Evolutionary conservation across 2,329 filamentous ascomycete species (phyloP).

Genomic region (Helotiales sp.): DNA sequence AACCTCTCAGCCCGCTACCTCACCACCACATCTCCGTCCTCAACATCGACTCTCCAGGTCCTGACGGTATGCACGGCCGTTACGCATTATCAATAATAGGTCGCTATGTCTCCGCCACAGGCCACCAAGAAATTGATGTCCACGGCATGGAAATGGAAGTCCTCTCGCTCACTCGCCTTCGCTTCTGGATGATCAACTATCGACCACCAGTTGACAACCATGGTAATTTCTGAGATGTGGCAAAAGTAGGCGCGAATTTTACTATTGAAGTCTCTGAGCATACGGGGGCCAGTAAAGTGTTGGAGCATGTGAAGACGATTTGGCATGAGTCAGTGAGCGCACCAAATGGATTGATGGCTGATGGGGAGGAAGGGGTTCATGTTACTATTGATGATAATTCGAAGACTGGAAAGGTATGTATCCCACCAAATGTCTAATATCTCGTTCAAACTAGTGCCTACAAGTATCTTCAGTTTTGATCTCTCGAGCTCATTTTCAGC

Average conservation of each 20-base stretch:
- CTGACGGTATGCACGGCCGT: slow-evolving; percentile 25
- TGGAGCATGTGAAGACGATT: slow-evolving; percentile 42
- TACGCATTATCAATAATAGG: slow-evolving; percentile 21
- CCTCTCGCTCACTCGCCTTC: slow-evolving; percentile 23
- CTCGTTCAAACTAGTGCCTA: no score
- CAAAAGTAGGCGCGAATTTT: slow-evolving; percentile 40
- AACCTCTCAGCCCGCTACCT: slow-evolving; percentile 22
- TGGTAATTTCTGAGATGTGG: slow-evolving; percentile 37
- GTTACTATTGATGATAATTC: slow-evolving; percentile 44
- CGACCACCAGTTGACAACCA: slow-evolving; percentile 37
- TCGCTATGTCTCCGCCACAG: slow-evolving; percentile 13
- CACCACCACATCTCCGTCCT: slow-evolving; percentile 32
- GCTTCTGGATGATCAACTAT: slow-evolving; percentile 44
- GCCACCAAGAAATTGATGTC: slow-evolving; percentile 36
- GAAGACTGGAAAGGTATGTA: slow-evolving; percentile 28
- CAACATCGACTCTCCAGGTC: slow-evolving; percentile 25
- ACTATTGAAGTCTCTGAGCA: slow-evolving; percentile 45
- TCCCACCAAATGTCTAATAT: not conserved
- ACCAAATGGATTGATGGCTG: slow-evolving; percentile 42
- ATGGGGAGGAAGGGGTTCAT: slow-evolving; percentile 40
- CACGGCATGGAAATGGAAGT: slow-evolving; percentile 41
- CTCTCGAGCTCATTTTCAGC: slow-evolving; percentile 34
- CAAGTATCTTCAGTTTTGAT: slow-evolving; percentile 16
- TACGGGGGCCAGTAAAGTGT: slow-evolving; percentile 23
- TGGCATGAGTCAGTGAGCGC: slow-evolving; percentile 36